A percentile compares a stretch with the other conserved stretches of the same genome.
phyloP scores from a whole-genome alignment of 345 rosid genomes.

The Iberis pinnata region DNA sequence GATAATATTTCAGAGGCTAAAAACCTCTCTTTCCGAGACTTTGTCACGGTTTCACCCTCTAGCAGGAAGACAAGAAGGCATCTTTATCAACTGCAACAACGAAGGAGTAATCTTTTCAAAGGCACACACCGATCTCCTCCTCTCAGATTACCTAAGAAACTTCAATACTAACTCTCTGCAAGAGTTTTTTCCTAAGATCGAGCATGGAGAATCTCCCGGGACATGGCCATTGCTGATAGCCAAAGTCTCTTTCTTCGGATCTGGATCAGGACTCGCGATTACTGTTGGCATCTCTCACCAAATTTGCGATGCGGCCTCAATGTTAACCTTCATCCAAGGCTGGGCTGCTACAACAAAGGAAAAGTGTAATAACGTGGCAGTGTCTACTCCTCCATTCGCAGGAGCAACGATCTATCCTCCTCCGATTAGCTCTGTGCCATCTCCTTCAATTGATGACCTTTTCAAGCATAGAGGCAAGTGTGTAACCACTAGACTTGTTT shows the following conservation, averaged over 20 bases:
- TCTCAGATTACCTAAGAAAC: conserved; percentile 21
- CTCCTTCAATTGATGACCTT: no score
- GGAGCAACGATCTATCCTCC: conserved; percentile 22
- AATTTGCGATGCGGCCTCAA: conserved; percentile 39
- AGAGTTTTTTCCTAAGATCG: not conserved
- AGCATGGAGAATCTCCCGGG: not conserved
- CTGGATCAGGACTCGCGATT: conserved; percentile 41
- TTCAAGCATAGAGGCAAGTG: not conserved
- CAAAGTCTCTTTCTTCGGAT: conserved; percentile 28
- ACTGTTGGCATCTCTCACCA: conserved; percentile 34
- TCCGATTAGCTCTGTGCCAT: not conserved
- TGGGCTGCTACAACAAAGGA: conserved; percentile 22
- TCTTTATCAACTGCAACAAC: conserved; percentile 34
- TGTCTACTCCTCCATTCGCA: not conserved
- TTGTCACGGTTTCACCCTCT: conserved; percentile 40
- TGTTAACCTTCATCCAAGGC: conserved; percentile 16
- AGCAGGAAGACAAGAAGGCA: conserved; percentile 38
- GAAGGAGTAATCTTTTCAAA: conserved; percentile 32
- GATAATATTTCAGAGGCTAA: not conserved
- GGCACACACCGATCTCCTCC: conserved; percentile 23
- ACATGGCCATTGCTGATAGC: conserved; percentile 1
- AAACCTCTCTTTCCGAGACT: conserved; percentile 34
- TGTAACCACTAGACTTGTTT: conserved; percentile 13
- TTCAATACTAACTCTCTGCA: not conserved
- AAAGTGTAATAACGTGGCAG: not conserved